These are phyloP conservation scores for Scheffersomyces segobiensis DNA, from an alignment of 1,139 yeast genomes.

Conservation along the genomic window DNA sequence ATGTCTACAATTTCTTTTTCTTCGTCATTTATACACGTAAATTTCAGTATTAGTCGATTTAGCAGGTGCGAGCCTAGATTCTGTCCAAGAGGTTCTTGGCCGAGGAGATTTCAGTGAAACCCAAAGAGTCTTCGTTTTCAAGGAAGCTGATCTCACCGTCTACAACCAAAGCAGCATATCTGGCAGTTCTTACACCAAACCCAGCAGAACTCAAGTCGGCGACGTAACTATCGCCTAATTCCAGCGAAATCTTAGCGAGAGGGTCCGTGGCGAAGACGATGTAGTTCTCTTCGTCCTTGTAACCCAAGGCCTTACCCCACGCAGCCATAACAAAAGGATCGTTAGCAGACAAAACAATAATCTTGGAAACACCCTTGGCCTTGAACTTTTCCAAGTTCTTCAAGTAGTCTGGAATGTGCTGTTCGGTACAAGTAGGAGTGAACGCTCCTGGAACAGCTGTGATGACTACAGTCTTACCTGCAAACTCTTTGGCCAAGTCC, in stretches of 20 bases:
- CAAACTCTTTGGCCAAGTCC: conserved; percentile 49
- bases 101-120: conserved; percentile 59
- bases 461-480: conserved; percentile 39
- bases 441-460: conserved; percentile 91
- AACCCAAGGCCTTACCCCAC: conserved; percentile 75
- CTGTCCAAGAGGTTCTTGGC: conserved; percentile 52
- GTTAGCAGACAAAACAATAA: conserved; percentile 74
- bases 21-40: background rate
- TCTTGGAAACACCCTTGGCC: conserved; percentile 68
- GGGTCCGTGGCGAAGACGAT: conserved; percentile 77
- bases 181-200: conserved; percentile 15
- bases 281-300: conserved; percentile 44
- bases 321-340: conserved; percentile 81
- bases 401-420: conserved; percentile 78
- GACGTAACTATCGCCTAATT: conserved; percentile 57
- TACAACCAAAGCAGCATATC: conserved; percentile 18
- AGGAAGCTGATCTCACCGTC: conserved; percentile 26
- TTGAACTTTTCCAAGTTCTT: conserved; percentile 51
- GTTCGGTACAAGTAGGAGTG: conserved; percentile 84
- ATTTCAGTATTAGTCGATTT: background rate
- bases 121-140: conserved; percentile 61
- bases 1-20: background rate
- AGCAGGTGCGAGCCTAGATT: conserved; percentile 9
- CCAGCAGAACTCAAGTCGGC: conserved; percentile 47
- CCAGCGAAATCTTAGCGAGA: conserved; percentile 58